phyloP scores from a whole-genome alignment of 2,329 filamentous ascomycete genomes.

The Thermothelomyces thermophilus region DNA sequence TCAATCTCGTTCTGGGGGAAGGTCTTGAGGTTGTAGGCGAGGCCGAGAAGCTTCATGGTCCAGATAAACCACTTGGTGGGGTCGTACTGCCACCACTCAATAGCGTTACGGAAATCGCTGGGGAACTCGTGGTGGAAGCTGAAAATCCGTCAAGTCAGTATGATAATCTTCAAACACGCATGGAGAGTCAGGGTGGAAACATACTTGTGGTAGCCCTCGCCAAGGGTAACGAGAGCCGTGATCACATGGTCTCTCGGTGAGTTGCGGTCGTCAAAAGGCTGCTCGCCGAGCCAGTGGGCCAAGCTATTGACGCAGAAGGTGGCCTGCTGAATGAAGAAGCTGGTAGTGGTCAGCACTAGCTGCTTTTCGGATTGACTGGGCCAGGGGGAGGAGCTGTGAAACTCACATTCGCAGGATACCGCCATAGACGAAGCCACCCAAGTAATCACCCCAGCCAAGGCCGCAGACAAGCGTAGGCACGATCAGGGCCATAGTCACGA shows the following conservation, averaged over 20 bases:
- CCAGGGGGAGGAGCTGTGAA: constrained; percentile 45
- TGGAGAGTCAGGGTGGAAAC: neutral
- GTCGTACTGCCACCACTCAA: constrained; percentile 87
- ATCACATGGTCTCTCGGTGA: constrained; percentile 82
- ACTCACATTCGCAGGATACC: constrained; percentile 83
- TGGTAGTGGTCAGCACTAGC: constrained; percentile 3
- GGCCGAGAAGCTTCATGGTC: constrained; percentile 74
- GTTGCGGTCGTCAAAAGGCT: constrained; percentile 90
- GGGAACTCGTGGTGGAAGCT: constrained; percentile 89
- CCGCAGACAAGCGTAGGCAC: constrained; percentile 72
- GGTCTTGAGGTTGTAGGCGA: constrained; percentile 82
- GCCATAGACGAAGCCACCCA: constrained; percentile 76
- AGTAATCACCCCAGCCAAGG: constrained; percentile 73
- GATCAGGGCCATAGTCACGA: constrained; percentile 68
- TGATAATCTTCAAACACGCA: too few species aligned
- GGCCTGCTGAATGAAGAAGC: constrained; percentile 82
- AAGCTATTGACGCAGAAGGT: constrained; percentile 92
- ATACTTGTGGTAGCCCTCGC: constrained; percentile 75
- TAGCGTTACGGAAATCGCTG: constrained; percentile 86
- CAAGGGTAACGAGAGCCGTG: constrained; percentile 77
- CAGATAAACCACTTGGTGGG: constrained; percentile 88
- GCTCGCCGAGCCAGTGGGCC: constrained; percentile 85
- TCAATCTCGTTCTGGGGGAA: constrained; percentile 90
- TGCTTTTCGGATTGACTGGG: neutral
- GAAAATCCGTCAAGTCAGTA: neutral